Conservation (phyloP, 116 monocot genomes). For the Iris pallida region DNA sequence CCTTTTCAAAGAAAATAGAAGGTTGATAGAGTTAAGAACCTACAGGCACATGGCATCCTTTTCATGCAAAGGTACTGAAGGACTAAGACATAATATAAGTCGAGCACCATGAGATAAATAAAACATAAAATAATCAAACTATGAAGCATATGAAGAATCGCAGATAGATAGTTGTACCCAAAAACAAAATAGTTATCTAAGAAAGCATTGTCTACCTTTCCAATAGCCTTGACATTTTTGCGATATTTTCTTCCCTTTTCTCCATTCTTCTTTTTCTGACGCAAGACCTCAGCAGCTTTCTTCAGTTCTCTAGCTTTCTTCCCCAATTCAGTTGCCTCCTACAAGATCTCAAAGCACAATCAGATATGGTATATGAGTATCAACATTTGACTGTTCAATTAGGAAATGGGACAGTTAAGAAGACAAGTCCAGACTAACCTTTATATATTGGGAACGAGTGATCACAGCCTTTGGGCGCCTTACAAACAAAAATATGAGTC, state of each 20-base stretch:
- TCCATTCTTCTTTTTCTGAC: constrained; percentile 81
- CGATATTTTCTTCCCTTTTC: constrained; percentile 92
- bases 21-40: too few relatives aligned
- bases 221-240: constrained; percentile 94
- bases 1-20: too few relatives aligned
- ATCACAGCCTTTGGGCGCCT: constrained; percentile 94
- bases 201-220: constrained; percentile 47
- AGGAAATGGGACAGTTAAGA: not conserved
- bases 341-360: constrained; percentile 9
- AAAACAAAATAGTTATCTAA: too few relatives aligned
- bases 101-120: too few relatives aligned
- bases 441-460: constrained; percentile 97
- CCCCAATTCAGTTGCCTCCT: constrained; percentile 97
- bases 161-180: too few relatives aligned
- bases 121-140: too few relatives aligned
- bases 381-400: not conserved
- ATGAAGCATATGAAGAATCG: too few relatives aligned
- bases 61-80: too few relatives aligned
- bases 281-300: constrained; percentile 87
- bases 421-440: constrained; percentile 34
- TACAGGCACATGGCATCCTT: too few relatives aligned
- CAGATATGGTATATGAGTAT: not conserved
- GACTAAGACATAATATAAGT: too few relatives aligned
- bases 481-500: constrained; percentile 85
- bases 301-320: constrained; percentile 95